A percentile compares a stretch with the other conserved stretches of the same genome.
phyloP scores from a whole-genome alignment of 345 rosid species.

The Populus alba region DNA sequence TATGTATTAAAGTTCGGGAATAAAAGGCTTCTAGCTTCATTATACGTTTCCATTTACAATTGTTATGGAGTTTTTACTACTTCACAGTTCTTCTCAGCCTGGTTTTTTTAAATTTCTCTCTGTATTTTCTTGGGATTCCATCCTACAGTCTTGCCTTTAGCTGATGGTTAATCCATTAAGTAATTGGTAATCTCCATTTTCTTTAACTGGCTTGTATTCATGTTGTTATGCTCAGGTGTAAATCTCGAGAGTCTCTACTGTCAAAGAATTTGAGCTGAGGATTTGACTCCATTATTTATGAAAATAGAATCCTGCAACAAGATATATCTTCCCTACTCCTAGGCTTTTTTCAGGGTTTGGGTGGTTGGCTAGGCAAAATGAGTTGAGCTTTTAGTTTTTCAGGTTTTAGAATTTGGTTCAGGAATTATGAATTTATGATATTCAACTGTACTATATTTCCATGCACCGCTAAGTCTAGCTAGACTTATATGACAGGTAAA shows the following conservation, averaged over 20 bases:
- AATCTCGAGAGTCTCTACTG: constrained; percentile 13
- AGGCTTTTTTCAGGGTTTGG: neutral
- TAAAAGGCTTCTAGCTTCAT: constrained; percentile 21
- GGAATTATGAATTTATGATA: neutral
- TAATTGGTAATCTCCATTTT: constrained; percentile 11
- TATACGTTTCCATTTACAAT: neutral
- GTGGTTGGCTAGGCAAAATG: constrained; percentile 7
- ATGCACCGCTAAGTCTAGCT: constrained; percentile 9
- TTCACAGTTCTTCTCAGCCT: neutral
- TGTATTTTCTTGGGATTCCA: neutral
- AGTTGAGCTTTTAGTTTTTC: constrained; percentile 10
- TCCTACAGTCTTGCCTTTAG: neutral
- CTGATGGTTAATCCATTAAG: neutral
- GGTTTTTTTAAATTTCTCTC: neutral
- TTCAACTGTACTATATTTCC: neutral
- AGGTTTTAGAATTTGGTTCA: constrained; percentile 13
- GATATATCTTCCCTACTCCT: constrained; percentile 4
- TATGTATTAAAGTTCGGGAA: constrained; percentile 28
- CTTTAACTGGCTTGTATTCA: constrained; percentile 27
- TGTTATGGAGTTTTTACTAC: neutral
- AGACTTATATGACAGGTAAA: constrained; percentile 1
- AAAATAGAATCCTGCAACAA: constrained; percentile 19
- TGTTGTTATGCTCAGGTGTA: constrained; percentile 43
- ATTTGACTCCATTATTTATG: constrained; percentile 18
- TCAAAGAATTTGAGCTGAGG: constrained; percentile 36